phyloP scores from a whole-genome alignment of 306 rosid species.

The Quercus suber region DNA sequence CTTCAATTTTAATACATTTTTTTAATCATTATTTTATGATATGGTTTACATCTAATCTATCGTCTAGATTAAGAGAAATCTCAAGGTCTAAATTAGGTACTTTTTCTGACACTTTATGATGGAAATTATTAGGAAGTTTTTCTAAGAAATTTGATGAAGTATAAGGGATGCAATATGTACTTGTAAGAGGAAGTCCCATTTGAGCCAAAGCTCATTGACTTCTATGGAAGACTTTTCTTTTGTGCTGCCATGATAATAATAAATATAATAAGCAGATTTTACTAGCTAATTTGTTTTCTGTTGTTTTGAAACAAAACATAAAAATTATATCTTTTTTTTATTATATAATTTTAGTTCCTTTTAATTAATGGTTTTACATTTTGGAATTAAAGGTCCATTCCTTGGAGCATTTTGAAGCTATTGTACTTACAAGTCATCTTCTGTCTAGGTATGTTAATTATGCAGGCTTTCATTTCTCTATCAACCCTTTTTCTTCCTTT shows the following conservation, averaged over 20 bases:
- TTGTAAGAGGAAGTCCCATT: not conserved
- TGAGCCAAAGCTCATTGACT: too few relatives aligned
- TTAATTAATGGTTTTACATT: slow-evolving; percentile 20
- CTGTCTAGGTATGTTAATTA: slow-evolving; percentile 51
- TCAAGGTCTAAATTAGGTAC: not conserved
- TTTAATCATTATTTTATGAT: not conserved
- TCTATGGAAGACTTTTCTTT: not conserved
- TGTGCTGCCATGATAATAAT: not conserved
- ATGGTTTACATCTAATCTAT: not conserved
- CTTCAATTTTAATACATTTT: not conserved
- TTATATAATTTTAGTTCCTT: slow-evolving; percentile 1
- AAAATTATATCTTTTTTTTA: not conserved
- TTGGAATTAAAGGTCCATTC: slow-evolving; percentile 77
- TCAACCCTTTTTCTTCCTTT: not conserved
- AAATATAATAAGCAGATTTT: not conserved
- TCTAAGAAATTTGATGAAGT: not conserved
- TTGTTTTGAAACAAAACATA: not conserved
- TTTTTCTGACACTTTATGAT: not conserved
- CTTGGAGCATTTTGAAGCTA: slow-evolving; percentile 73
- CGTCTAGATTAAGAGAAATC: not conserved
- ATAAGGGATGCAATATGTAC: not conserved
- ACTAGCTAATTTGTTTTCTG: slow-evolving; percentile 8
- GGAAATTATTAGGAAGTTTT: not conserved
- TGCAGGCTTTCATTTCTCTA: not conserved
- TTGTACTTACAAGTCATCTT: slow-evolving; percentile 61